Evolutionary conservation across 495 filamentous ascomycete genomes (phyloP), one percentile per base, ranked within the genome.

Genomic region (Cercophora scortea): DNA sequence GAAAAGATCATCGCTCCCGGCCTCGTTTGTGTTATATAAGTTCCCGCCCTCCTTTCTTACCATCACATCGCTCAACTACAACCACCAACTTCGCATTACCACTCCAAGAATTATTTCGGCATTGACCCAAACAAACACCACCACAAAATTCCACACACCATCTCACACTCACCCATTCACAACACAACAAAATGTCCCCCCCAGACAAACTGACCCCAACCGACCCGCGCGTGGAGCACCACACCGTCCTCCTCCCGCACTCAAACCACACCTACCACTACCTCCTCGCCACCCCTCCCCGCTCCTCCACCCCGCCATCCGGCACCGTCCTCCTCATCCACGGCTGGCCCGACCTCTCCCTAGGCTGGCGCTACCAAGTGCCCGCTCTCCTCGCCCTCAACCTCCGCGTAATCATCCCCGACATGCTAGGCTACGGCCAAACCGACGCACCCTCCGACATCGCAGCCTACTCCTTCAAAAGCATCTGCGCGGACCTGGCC

Each of bases 291-390:
- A 74, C 78, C 51, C 85, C 85, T 0, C 79, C 85, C 61, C 63
- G 17, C 42, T n/a, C n/a, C n/a, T n/a, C n/a, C 41, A 17, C 40
- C 43, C 6, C 42, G 3, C 76, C 78, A 33, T 67, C 62, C 57
- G 81, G 69, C 25, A 91, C 87, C 2, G 75, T 87, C 32, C 77
- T 93, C 54, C 75, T 81, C 17, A 60, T 75, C 50, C 78, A 81
- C 59, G 74, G 73, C 57, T 89, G 46, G 46, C 87, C 65, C 6
- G 87, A 91, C 65, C 60, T 86, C 32, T 78, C 84, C 6, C 76
- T 87, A 54, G 86, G 81, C 59, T 94, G 88, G 87, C 84, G 88
- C 42, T 85, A 88, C 61, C 88, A 92, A 56, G 88, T 93, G 55
- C 88, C 89, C 3, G 63, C 79, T 64, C 73, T 93, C 4, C 52